Evolutionary conservation across 73 alveolate genomes (phyloP).

Genomic region (Uronychia setigera): DNA sequence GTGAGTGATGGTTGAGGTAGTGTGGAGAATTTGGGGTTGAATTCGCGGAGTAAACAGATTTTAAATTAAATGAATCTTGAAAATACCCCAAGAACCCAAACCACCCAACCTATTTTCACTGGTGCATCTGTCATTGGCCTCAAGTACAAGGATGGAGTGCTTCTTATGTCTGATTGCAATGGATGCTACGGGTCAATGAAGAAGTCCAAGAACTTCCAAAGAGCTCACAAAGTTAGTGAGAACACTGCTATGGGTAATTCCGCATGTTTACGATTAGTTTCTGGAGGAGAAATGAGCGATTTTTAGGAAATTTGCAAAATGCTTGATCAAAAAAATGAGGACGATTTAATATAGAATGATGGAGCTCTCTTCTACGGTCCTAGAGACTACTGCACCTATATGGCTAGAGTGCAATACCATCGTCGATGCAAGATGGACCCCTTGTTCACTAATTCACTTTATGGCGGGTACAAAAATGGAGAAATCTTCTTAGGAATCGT

Average conservation of each 20-base stretch:
- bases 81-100: slow-evolving; percentile 18
- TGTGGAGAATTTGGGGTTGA: no score
- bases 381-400: slow-evolving; percentile 73
- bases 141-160: slow-evolving; percentile 80
- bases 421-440: slow-evolving; percentile 85
- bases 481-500: slow-evolving; percentile 58
- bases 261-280: no score
- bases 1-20: no score
- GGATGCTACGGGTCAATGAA: slow-evolving; percentile 74
- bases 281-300: slow-evolving; percentile 90
- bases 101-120: slow-evolving; percentile 66
- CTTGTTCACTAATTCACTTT: no score
- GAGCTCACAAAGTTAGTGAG: slow-evolving; percentile 65
- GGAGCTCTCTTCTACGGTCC: slow-evolving; percentile 74
- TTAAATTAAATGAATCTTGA: slow-evolving; percentile 6
- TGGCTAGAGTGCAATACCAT: slow-evolving; percentile 72
- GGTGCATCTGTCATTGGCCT: slow-evolving; percentile 87
- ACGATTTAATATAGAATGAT: slow-evolving; percentile 78
- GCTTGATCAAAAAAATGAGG: slow-evolving; percentile 70
- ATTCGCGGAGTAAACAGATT: not conserved
- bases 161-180: slow-evolving; percentile 81
- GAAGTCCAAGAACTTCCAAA: slow-evolving; percentile 64
- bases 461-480: no score
- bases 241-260: no score
- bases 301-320: slow-evolving; percentile 72